Base-by-base conservation (phyloP, 192 early-diverging fungal genomes). In the Linnemannia hyalina region DNA sequence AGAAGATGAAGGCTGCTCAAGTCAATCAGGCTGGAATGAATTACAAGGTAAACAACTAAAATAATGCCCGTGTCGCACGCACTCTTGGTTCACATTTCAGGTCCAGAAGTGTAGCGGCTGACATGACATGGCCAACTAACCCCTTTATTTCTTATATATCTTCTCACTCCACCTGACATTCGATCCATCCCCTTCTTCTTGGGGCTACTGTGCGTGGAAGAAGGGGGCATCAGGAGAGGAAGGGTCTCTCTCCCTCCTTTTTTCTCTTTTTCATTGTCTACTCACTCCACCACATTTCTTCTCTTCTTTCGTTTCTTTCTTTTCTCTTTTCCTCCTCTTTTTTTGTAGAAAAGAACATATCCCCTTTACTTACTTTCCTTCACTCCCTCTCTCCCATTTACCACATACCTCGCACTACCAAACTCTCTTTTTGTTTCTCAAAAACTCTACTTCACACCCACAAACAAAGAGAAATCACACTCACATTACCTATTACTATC, bases 101-200 rank as follows among this genome's bases (percentile, higher is more conserved):
- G 18, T 5, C 20, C 18, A 52, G 18, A 52, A 22, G 49, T 20
- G 20, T 16, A 52, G 55, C 60, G 60, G 29, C 60, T 65, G 60
- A 65, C 60, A 65, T 65, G 44, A 46, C 44, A 46, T 46, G 44
- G 9, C 1, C 8, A 32, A 13, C n/a, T 35, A 46, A 9, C 80
- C 73, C 80, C 63, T 70, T 81, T 81, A 73, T 80, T 73, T 74
- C 47, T 46, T 55, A 55, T 68, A 15, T 40, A 6, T 20, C 76
- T 46, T 47, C 76, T 47, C 57, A 42, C 68, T 74, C 79, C 79
- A 74, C 72, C 79, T 80, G 79, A 80, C 70, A 60, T 29, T 47
- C 75, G 40, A 71, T 71, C 70, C 70, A 71, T 49, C 44, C 72
- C 74, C 40, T 75, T 75, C 35, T 42, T 5, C 49, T 57, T 54